phyloP scores from a whole-genome alignment of 179 eudicot genomes.

The Actinidia arguta region DNA sequence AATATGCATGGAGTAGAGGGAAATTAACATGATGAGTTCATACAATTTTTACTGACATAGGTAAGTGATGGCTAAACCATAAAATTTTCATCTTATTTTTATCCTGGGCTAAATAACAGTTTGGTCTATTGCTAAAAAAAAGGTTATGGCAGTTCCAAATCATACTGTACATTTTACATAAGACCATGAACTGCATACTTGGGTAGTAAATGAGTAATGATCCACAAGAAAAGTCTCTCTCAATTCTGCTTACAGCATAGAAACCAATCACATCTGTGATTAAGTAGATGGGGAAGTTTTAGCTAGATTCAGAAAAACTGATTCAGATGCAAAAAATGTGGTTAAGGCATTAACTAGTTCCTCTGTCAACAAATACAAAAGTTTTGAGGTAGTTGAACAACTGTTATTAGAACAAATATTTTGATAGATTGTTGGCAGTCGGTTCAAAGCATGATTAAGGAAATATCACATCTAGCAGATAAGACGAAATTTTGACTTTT shows the following conservation, averaged over 20 bases:
- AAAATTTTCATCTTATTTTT: not conserved
- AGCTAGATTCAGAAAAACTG: not conserved
- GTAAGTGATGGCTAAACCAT: not conserved
- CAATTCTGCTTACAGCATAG: not conserved
- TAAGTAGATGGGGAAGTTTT: constrained; percentile 4
- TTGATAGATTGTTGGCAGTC: not conserved
- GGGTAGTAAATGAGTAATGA: not conserved
- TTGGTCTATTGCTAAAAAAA: not conserved
- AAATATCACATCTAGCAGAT: not conserved
- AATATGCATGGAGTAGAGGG: not conserved
- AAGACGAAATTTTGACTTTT: too few relatives aligned
- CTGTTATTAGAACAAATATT: not conserved
- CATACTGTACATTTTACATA: not conserved
- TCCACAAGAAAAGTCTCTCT: not conserved
- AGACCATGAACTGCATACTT: not conserved
- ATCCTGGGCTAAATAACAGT: not conserved
- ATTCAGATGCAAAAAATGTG: not conserved
- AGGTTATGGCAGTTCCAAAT: not conserved
- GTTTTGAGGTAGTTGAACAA: not conserved
- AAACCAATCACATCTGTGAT: not conserved
- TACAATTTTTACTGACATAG: not conserved
- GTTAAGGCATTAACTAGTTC: not conserved
- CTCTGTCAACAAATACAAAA: constrained; percentile 1
- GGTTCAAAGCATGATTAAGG: not conserved
- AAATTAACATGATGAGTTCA: not conserved